Conservation (phyloP, 805 yeast genomes). For the Starmerella sirachaensis region DNA sequence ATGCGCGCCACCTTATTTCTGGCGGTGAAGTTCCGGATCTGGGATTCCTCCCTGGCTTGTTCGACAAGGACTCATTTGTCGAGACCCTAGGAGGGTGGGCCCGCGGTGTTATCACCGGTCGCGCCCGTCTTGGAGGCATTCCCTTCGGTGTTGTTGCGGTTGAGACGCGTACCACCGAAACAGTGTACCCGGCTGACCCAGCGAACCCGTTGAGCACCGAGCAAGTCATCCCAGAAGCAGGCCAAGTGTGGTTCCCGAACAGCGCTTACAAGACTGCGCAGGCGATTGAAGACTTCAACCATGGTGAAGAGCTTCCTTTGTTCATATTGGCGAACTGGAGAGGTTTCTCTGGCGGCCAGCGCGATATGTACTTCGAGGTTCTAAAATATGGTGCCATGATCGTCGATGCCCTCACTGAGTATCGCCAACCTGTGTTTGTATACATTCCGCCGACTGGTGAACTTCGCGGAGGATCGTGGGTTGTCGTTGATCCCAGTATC, state of each 20-base stretch:
- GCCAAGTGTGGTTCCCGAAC: conserved; percentile 99
- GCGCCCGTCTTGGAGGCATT: conserved; percentile 97
- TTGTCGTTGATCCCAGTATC: conserved; percentile 97
- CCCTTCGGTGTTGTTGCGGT: conserved; percentile 98
- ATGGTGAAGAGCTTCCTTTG: conserved; percentile 95
- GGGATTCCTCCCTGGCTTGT: conserved; percentile 82
- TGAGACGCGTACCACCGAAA: conserved; percentile 82
- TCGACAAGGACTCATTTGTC: conserved; percentile 85
- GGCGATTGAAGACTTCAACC: conserved; percentile 92
- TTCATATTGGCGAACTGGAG: conserved; percentile 99
- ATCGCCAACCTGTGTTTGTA: conserved; percentile 91
- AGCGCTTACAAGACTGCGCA: conserved; percentile 98
- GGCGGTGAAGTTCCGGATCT: conserved; percentile 60
- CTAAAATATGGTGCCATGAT: conserved; percentile 93
- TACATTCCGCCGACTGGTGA: conserved; percentile 98
- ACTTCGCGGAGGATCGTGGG: conserved; percentile 99
- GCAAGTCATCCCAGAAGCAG: conserved; percentile 81
- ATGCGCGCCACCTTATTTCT: conserved; percentile 87
- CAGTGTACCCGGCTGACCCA: conserved; percentile 92
- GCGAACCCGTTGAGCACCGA: conserved; percentile 95
- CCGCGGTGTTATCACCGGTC: conserved; percentile 93
- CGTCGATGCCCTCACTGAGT: conserved; percentile 92
- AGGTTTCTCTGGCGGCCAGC: conserved; percentile 99
- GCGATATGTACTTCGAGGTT: conserved; percentile 98
- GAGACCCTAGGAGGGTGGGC: conserved; percentile 99